Conservation (phyloP, 2,329 filamentous ascomycete species). For the Drechslera avenae region DNA sequence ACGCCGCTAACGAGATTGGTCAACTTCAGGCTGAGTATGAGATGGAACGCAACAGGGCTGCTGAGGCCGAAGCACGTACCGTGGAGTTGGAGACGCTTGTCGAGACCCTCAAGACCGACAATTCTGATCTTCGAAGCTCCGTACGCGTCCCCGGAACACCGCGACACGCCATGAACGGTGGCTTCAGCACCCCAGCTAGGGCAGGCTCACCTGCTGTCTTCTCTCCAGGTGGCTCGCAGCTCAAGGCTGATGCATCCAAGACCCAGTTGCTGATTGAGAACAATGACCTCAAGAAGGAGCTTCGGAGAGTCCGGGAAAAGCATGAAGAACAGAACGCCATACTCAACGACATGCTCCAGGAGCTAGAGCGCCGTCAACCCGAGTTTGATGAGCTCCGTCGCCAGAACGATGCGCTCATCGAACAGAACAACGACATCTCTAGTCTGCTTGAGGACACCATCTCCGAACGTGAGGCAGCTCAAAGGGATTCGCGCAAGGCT, state of each 20-base stretch:
- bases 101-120: slow-evolving; percentile 63
- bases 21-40: slow-evolving; percentile 57
- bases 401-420: slow-evolving; percentile 79
- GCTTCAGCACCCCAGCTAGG: slow-evolving; percentile 56
- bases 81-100: slow-evolving; percentile 68
- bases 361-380: slow-evolving; percentile 83
- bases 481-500: slow-evolving; percentile 77
- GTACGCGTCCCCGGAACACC: slow-evolving; percentile 57
- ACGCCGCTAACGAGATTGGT: slow-evolving; percentile 64
- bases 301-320: slow-evolving; percentile 74
- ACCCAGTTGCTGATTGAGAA: slow-evolving; percentile 70
- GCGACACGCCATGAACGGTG: slow-evolving; percentile 56
- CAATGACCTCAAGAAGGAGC: slow-evolving; percentile 68
- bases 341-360: slow-evolving; percentile 82
- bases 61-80: slow-evolving; percentile 65
- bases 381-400: slow-evolving; percentile 84
- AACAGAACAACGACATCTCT: slow-evolving; percentile 78
- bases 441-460: slow-evolving; percentile 81
- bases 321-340: slow-evolving; percentile 76
- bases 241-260: slow-evolving; percentile 61
- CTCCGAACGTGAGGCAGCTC: slow-evolving; percentile 77
- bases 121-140: slow-evolving; percentile 50
- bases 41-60: slow-evolving; percentile 62
- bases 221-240: slow-evolving; percentile 60
- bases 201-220: slow-evolving; percentile 58